These are phyloP conservation scores for Elymus sibiricus DNA, from an alignment of 176 grass and related monocot species.

Conservation along the genomic window DNA sequence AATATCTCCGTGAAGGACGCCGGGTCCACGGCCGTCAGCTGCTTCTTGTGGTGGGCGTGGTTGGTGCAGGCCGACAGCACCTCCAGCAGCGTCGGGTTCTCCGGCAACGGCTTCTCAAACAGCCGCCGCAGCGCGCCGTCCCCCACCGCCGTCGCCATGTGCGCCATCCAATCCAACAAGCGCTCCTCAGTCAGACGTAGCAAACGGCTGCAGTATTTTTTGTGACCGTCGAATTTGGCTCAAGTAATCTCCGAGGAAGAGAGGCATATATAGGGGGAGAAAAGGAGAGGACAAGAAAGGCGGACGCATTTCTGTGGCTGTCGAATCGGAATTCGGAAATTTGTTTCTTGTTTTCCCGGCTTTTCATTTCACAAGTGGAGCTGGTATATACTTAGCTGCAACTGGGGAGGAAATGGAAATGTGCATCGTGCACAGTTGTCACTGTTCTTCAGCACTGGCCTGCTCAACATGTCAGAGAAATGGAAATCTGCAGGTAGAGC, in stretches of 20 bases:
- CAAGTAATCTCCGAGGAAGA: neutral
- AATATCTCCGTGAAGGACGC: conserved; percentile 87
- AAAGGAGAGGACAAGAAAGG: conserved; percentile 22
- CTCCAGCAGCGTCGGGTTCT: conserved; percentile 86
- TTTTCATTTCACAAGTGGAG: neutral
- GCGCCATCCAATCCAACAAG: neutral
- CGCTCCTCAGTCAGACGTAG: neutral
- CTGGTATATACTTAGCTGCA: conserved; percentile 14
- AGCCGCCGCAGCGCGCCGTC: conserved; percentile 65
- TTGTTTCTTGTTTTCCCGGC: no score
- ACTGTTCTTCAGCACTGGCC: neutral
- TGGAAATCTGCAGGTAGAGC: neutral
- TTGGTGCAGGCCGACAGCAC: conserved; percentile 59
- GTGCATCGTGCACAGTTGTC: neutral
- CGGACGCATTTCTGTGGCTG: conserved; percentile 11
- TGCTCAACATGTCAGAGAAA: neutral
- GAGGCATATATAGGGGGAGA: conserved; percentile 27
- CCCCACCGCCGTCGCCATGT: conserved; percentile 35
- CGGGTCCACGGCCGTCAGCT: conserved; percentile 33
- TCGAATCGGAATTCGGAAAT: conserved; percentile 10
- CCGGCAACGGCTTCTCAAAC: conserved; percentile 93
- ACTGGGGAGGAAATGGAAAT: conserved; percentile 12
- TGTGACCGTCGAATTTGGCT: neutral
- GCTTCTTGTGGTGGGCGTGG: conserved; percentile 51
- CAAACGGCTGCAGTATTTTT: neutral